Conservation (phyloP, 164 flowering plant genomes). For the Annona squamosa region DNA sequence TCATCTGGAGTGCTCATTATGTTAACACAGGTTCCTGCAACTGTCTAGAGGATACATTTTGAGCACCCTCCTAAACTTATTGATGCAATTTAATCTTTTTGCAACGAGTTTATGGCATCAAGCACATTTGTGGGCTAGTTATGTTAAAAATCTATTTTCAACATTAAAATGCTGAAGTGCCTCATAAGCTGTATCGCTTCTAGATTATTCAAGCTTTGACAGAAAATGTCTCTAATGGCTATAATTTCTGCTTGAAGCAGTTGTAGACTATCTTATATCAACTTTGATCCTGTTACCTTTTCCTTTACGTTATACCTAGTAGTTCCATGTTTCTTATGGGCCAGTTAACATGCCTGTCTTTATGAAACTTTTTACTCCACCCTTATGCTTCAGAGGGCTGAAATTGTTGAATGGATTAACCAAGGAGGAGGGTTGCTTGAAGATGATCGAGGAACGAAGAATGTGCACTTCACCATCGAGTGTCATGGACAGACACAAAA, state of each 20-base stretch:
- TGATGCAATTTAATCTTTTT: neutral
- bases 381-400: slow-evolving; percentile 55
- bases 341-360: neutral
- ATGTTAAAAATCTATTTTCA: neutral
- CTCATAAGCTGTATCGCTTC: neutral
- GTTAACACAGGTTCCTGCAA: neutral
- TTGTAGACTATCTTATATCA: neutral
- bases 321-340: slow-evolving; percentile 1
- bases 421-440: slow-evolving; percentile 80
- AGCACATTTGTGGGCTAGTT: neutral
- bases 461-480: slow-evolving; percentile 61
- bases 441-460: slow-evolving; percentile 25
- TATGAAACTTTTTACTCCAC: neutral
- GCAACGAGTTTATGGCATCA: neutral
- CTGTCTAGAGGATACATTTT: too few relatives aligned
- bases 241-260: neutral
- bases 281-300: neutral
- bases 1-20: neutral
- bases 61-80: neutral
- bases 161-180: too few relatives aligned
- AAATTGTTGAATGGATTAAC: slow-evolving; percentile 72
- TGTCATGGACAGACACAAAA: slow-evolving; percentile 52
- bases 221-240: neutral
- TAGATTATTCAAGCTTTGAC: neutral
- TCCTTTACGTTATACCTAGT: neutral